A percentile compares a stretch with the other conserved stretches of the same genome.
phyloP scores from a whole-genome alignment of 345 rosid species.

The Salix caprea region DNA sequence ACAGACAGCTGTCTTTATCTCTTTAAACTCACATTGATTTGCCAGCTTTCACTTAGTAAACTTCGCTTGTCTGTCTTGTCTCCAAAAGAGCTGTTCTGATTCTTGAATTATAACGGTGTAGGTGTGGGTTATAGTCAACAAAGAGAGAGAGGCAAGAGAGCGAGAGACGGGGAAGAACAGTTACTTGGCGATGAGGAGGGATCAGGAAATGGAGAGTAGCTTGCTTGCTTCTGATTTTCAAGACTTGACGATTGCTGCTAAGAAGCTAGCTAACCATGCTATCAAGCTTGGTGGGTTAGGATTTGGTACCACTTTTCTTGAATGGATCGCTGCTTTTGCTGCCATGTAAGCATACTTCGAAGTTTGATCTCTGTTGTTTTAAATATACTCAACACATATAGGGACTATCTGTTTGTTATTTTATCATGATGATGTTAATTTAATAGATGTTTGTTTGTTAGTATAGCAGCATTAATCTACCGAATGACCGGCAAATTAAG shows the following conservation, averaged over 20 bases:
- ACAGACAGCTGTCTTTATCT: too few relatives aligned
- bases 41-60: not conserved
- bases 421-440: too few relatives aligned
- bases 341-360: slow-evolving; percentile 25
- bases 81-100: too few relatives aligned
- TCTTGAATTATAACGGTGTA: not conserved
- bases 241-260: slow-evolving; percentile 36
- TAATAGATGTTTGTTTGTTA: too few relatives aligned
- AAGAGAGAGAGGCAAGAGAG: not conserved
- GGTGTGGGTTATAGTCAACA: not conserved
- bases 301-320: slow-evolving; percentile 35
- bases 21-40: not conserved
- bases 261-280: slow-evolving; percentile 36
- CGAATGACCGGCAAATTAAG: not conserved
- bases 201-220: slow-evolving; percentile 8
- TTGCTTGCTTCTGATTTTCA: slow-evolving; percentile 31
- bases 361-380: not conserved
- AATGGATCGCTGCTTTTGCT: slow-evolving; percentile 44
- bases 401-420: too few relatives aligned
- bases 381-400: not conserved
- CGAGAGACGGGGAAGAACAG: slow-evolving; percentile 18
- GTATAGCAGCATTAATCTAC: not conserved
- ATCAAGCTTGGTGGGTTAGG: slow-evolving; percentile 38
- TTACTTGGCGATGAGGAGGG: slow-evolving; percentile 23
- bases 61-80: not conserved